Evolutionary conservation across 305 asterid species (phyloP), one percentile per base, ranked within the genome.

Genomic region (Solanum aculeatissimum): DNA sequence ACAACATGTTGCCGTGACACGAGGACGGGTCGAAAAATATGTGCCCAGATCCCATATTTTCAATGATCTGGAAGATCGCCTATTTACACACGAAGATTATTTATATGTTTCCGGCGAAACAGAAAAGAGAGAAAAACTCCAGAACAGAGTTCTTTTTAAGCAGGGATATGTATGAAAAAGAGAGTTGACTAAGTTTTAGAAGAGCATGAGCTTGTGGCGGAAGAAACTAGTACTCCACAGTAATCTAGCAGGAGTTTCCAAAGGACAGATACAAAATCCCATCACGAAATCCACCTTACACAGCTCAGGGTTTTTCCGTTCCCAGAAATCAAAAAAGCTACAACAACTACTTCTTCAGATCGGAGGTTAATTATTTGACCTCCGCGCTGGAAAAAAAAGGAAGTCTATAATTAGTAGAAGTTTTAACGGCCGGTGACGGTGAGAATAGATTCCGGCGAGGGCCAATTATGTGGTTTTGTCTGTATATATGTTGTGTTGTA

Each of bases 151-250:
- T 83, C 35, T 18, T 23, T 77, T 70, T 16, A 16, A 62, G 18
- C 45, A 32, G 40, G 27, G 38, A 32, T 29, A 21, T 27, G 29
- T 23, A 27, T 49, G 40, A 29, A 18, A 77, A 77, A 77, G 25
- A 51, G 43, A 51, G 57, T 47, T 27, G 79, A 53, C 54, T 32
- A 63, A 7, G 69, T 32, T 82, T 88, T 91, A 95, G 88, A 97
- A 97, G 23, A 94, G 86, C 98, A 94, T 95, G 85, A 93, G 89
- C 97, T 97, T 97, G 86, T 97, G 99, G 93, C 99, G 99, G 92
- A 97, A 97, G 92, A 97, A 97, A 87, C 99, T 97, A 80, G 98
- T 95, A 90, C 97, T 94, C 99, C 99, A 97, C 55, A 97, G 94
- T 71, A 97, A 89, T 91, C 98, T 92, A 85, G 99, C 98, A 94